phyloP scores from a whole-genome alignment of 2,329 filamentous ascomycete species.

The Trichophyton rubrum region DNA sequence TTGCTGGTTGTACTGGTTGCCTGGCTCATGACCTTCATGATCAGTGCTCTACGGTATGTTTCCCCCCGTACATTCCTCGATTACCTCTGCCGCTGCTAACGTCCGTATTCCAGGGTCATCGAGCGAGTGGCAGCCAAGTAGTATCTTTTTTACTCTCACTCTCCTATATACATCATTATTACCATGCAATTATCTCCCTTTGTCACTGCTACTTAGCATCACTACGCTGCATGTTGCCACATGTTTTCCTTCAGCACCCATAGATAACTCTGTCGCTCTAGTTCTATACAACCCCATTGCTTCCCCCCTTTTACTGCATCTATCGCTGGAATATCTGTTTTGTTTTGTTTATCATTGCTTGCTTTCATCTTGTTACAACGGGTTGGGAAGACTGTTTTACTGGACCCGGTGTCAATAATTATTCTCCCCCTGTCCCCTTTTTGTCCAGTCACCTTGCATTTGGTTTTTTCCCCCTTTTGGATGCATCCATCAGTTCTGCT shows the following conservation, averaged over 20 bases:
- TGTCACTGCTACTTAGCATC: background rate
- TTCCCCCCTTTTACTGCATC: background rate
- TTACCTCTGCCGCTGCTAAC: background rate
- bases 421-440: background rate
- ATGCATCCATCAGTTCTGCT: background rate
- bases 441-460: background rate
- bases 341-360: background rate
- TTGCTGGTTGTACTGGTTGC: constrained; percentile 69
- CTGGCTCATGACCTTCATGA: constrained; percentile 83
- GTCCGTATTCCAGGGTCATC: constrained; percentile 9
- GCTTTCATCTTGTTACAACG: background rate
- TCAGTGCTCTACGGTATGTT: constrained; percentile 37
- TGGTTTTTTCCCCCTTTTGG: background rate
- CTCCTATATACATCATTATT: background rate
- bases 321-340: background rate
- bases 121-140: constrained; percentile 13
- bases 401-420: background rate
- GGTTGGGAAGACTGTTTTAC: background rate
- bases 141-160: background rate
- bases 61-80: background rate
- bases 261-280: background rate
- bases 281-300: background rate
- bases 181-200: background rate
- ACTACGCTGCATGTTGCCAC: background rate
- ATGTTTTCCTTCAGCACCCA: background rate